Evolutionary conservation across 768 basidiomycete genomes (phyloP).

Genomic region (Suillus paluster): DNA sequence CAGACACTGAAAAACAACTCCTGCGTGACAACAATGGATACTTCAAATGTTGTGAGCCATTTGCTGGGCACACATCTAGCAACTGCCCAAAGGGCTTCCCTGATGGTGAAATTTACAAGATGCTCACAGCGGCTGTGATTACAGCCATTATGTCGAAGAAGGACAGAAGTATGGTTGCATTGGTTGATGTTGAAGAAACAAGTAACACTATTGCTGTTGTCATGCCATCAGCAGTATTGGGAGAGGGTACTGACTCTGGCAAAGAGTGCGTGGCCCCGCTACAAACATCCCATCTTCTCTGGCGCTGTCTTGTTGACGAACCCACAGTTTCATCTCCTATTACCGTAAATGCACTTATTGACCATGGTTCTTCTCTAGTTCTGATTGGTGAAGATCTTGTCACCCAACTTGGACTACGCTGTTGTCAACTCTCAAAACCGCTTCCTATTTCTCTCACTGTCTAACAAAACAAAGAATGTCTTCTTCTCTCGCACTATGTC

Average conservation of each 20-base stretch:
- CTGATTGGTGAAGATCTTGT: too few relatives aligned
- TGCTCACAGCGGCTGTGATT: too few relatives aligned
- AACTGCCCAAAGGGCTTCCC: too few relatives aligned
- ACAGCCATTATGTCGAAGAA: too few relatives aligned
- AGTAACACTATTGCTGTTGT: constrained; percentile 8
- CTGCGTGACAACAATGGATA: too few relatives aligned
- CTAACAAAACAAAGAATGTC: not conserved
- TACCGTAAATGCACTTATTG: constrained; percentile 25
- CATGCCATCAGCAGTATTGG: constrained; percentile 1
- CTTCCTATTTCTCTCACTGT: constrained; percentile 13
- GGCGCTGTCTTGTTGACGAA: constrained; percentile 17
- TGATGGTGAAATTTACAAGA: too few relatives aligned
- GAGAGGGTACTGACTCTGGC: constrained; percentile 14
- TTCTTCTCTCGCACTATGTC: constrained; percentile 18
- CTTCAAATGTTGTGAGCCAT: too few relatives aligned
- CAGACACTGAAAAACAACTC: too few relatives aligned
- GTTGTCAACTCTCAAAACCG: constrained; percentile 10
- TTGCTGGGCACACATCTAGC: too few relatives aligned
- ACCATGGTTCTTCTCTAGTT: too few relatives aligned
- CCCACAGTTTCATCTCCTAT: not conserved
- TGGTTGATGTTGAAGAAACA: too few relatives aligned
- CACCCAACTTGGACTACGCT: constrained; percentile 5
- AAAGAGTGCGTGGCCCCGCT: constrained; percentile 15
- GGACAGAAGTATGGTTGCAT: too few relatives aligned
- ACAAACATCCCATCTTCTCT: constrained; percentile 13